phyloP scores from a whole-genome alignment of 23 red algal species.

The Gracilariopsis chorda region DNA sequence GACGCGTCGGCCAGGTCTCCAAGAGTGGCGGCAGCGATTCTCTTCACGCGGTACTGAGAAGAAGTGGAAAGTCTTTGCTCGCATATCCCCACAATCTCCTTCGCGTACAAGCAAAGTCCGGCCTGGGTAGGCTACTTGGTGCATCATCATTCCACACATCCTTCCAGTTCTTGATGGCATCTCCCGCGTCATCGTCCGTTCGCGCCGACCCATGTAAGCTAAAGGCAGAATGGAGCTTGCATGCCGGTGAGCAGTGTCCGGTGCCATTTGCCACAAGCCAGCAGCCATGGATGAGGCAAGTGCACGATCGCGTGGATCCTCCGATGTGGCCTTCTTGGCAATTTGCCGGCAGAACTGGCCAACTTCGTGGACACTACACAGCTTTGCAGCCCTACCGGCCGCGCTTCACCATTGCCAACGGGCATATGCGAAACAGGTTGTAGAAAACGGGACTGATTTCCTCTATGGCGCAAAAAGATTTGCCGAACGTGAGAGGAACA shows the following conservation, averaged over 20 bases:
- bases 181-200: constrained; percentile 56
- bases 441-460: too few species aligned
- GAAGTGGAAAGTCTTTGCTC: constrained; percentile 37
- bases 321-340: constrained; percentile 26
- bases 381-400: constrained; percentile 34
- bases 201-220: constrained; percentile 67
- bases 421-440: too few species aligned
- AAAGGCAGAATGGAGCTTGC: constrained; percentile 42
- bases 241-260: constrained; percentile 62
- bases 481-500: not conserved
- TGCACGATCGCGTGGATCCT: constrained; percentile 41
- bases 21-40: constrained; percentile 52
- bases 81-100: constrained; percentile 60
- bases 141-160: constrained; percentile 73
- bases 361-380: constrained; percentile 16
- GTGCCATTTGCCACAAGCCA: constrained; percentile 52
- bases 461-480: not conserved
- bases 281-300: constrained; percentile 46
- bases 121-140: constrained; percentile 57
- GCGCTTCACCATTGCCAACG: constrained; percentile 58
- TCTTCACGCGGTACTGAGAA: constrained; percentile 68
- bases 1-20: constrained; percentile 57
- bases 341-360: constrained; percentile 32
- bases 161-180: constrained; percentile 60
- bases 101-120: constrained; percentile 54